phyloP scores from a whole-genome alignment of 2,329 filamentous ascomycete genomes.

The Claviceps fusiformis region DNA sequence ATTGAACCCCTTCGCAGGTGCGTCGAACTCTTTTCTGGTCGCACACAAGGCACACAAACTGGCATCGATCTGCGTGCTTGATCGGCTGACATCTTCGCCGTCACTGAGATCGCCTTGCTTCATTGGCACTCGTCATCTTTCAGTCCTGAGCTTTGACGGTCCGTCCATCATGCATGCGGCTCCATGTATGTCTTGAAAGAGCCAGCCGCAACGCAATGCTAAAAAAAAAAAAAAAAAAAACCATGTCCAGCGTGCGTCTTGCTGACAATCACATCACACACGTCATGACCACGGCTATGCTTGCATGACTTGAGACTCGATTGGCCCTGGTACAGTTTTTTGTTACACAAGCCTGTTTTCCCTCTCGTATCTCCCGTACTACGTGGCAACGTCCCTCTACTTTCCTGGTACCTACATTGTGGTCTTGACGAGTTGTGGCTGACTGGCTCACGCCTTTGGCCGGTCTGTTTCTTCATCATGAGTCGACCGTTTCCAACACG shows the following conservation, averaged over 20 bases:
- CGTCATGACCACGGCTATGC: background rate
- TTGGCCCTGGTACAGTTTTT: background rate
- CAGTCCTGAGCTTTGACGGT: background rate
- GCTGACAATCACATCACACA: background rate
- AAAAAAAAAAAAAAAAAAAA: too few relatives aligned
- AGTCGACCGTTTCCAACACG: too few relatives aligned
- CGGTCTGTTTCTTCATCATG: too few relatives aligned
- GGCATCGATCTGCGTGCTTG: background rate
- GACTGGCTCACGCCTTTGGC: too few relatives aligned
- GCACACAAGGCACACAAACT: background rate
- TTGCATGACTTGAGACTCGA: background rate
- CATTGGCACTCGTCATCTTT: background rate
- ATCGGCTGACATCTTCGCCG: background rate
- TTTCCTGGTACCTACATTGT: too few relatives aligned
- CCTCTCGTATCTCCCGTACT: background rate
- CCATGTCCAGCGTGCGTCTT: background rate
- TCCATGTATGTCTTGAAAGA: background rate
- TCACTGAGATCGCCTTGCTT: background rate
- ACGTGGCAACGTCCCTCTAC: too few relatives aligned
- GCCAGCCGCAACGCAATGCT: background rate
- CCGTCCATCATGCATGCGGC: background rate
- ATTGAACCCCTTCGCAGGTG: background rate
- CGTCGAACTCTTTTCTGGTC: background rate
- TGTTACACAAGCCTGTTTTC: background rate
- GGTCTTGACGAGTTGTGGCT: too few relatives aligned